These are phyloP conservation scores for Epichloe hybrida DNA, from an alignment of 2,329 filamentous ascomycete species.

Conservation along the genomic window DNA sequence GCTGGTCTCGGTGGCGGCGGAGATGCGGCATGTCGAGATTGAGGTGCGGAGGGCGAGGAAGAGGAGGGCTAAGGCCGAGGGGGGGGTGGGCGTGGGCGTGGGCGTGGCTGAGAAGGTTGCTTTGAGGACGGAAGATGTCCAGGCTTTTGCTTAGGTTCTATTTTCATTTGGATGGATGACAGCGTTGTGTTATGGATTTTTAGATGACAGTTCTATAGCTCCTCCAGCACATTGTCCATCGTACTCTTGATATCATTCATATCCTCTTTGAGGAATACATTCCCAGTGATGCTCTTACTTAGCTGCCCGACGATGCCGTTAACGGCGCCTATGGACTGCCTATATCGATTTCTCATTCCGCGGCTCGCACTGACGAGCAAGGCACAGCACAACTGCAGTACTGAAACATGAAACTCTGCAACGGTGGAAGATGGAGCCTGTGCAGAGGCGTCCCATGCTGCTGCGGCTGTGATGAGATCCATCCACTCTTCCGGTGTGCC, in stretches of 20 bases:
- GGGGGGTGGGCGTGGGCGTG: background rate
- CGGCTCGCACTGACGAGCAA: conserved; percentile 33
- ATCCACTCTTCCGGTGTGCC: conserved; percentile 43
- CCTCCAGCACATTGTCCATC: conserved; percentile 7
- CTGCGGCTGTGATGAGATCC: conserved; percentile 35
- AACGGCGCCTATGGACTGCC: conserved; percentile 37
- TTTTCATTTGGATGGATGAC: too few relatives aligned
- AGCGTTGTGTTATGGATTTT: too few relatives aligned
- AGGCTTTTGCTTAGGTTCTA: background rate
- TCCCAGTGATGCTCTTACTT: conserved; percentile 14
- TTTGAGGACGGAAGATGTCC: background rate
- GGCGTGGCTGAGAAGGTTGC: background rate
- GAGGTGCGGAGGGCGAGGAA: conserved; percentile 51
- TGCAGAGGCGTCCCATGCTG: conserved; percentile 31
- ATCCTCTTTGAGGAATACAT: conserved; percentile 22
- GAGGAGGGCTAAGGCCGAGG: conserved; percentile 34
- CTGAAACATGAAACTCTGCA: conserved; percentile 39
- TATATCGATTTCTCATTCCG: conserved; percentile 36
- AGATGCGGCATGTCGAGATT: conserved; percentile 54
- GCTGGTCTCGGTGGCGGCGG: conserved; percentile 41
- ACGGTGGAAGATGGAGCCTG: conserved; percentile 13
- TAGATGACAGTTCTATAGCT: background rate
- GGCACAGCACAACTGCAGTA: conserved; percentile 40
- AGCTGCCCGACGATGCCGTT: conserved; percentile 33
- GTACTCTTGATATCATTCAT: conserved; percentile 32